Base-by-base conservation (phyloP, 148 eudicot species). In the Mesembryanthemum crystallinum region DNA sequence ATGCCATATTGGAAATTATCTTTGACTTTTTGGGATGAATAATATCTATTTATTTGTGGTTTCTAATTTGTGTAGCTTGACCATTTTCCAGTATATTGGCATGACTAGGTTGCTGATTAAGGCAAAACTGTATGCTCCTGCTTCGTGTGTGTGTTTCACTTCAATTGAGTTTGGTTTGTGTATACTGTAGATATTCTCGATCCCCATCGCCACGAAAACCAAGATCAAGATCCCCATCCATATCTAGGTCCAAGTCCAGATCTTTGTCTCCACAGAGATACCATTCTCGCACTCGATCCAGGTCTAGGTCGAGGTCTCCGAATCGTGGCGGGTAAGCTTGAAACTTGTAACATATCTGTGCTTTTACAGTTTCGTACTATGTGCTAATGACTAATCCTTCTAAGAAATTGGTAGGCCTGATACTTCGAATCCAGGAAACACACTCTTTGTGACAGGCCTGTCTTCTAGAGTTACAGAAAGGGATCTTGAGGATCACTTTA, bases 361-460 rank as follows among this genome's bases (percentile, higher is more conserved):
- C 4, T 1, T 14, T 65, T n/a, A n/a, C n/a, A n/a, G n/a, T n/a
- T n/a, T n/a, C n/a, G 39, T 15, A n/a, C 42, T 62, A 45, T 9
- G 29, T 73, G 74, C 32, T 58, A 37, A n/a, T 27, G 71, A 29
- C 63, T 60, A 68, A 61, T n/a, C n/a, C n/a, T 51, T 51, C 57
- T 28, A 60, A 58, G 61, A 29, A 13, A 73, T 66, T 76, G 63
- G 63, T 88, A 95, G 98, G 88, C 52, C 80, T 73, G 97, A 85
- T 8, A 83, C 64, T 73, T 64, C 49, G 71, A 94, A 95, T 85
- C 91, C 87, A 64, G 98, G 98, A 52, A 90, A 83, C 82, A 84
- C 97, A 30, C 94, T 95, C 5, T 95, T 92, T 76, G 98, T 95
- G 39, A 95, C 98, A 47, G 98, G 98, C 25, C 88, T 95, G 72